phyloP scores from a whole-genome alignment of 768 basidiomycete genomes.

The Amanita polypyramis region DNA sequence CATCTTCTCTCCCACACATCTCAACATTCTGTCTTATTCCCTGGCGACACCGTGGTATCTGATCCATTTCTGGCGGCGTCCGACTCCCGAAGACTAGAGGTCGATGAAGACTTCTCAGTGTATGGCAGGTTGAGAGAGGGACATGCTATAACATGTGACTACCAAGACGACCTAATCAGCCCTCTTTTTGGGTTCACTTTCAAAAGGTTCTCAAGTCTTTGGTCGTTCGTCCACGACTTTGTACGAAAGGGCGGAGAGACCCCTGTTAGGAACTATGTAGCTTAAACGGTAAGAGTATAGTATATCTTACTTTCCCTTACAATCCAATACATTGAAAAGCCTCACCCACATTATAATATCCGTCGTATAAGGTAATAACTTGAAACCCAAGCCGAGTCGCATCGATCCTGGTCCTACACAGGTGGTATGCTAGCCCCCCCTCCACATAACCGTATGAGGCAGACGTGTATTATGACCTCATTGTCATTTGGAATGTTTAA shows the following conservation, averaged over 20 bases:
- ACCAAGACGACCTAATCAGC: background rate
- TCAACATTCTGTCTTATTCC: slow-evolving; percentile 22
- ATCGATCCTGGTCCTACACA: too few species aligned
- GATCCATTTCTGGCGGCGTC: background rate
- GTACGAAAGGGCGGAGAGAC: background rate
- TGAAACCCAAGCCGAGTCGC: too few species aligned
- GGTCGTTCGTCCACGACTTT: background rate
- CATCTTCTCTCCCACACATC: slow-evolving; percentile 24
- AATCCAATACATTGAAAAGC: too few species aligned
- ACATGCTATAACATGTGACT: slow-evolving; percentile 1
- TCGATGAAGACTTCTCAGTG: background rate
- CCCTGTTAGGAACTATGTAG: background rate
- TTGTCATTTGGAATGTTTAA: too few species aligned
- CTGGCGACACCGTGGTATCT: slow-evolving; percentile 9
- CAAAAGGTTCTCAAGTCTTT: background rate
- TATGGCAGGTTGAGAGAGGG: slow-evolving; percentile 1
- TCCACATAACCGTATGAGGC: too few species aligned
- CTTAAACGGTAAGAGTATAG: too few species aligned
- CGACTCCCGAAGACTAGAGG: background rate
- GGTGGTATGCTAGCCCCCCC: too few species aligned
- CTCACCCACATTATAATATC: too few species aligned
- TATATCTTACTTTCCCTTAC: too few species aligned
- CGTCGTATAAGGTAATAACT: too few species aligned
- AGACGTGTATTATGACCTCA: too few species aligned
- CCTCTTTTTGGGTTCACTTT: background rate